Percentiles rank a stretch among this genome's conserved stretches.
Conservation (phyloP, 805 yeast genomes). For the Pichia insulana region DNA sequence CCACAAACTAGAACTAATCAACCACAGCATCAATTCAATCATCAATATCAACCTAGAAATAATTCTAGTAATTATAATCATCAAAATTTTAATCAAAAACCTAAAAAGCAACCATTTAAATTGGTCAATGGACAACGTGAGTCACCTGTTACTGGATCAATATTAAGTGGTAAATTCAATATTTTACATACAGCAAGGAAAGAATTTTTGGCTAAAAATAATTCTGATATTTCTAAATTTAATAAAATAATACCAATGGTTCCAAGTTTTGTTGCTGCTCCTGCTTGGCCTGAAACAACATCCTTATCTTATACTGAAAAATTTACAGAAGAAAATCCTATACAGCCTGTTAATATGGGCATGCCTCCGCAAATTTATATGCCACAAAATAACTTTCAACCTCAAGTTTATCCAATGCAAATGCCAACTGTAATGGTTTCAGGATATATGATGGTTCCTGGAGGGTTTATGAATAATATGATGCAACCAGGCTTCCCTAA, state of each 20-base stretch:
- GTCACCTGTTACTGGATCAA: slow-evolving; percentile 12
- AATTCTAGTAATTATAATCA: slow-evolving; percentile 1
- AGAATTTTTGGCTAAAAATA: slow-evolving; percentile 18
- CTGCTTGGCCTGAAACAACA: slow-evolving; percentile 5
- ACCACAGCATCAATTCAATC: slow-evolving; percentile 5
- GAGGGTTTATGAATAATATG: not conserved
- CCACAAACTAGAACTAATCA: not conserved
- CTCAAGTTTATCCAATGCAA: not conserved
- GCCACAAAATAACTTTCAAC: not conserved
- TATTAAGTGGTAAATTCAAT: slow-evolving; percentile 40
- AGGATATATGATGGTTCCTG: not conserved
- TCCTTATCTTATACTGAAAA: slow-evolving; percentile 1
- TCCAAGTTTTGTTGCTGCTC: not conserved
- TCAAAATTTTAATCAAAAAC: slow-evolving; percentile 5
- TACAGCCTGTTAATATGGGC: not conserved
- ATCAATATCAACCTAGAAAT: slow-evolving; percentile 6
- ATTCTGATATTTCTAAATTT: not conserved
- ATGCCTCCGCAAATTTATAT: slow-evolving; percentile 3
- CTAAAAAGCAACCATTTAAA: slow-evolving; percentile 17
- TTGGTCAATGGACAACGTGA: slow-evolving; percentile 31
- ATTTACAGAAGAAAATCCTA: slow-evolving; percentile 1
- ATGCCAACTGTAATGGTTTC: not conserved
- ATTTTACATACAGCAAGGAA: slow-evolving; percentile 41
- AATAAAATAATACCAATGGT: slow-evolving; percentile 3
- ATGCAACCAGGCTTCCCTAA: not conserved